Evolutionary conservation across 352 stramenopile genomes (phyloP), one percentile per base, ranked within the genome.

Genomic region (Pythium periplocum): DNA sequence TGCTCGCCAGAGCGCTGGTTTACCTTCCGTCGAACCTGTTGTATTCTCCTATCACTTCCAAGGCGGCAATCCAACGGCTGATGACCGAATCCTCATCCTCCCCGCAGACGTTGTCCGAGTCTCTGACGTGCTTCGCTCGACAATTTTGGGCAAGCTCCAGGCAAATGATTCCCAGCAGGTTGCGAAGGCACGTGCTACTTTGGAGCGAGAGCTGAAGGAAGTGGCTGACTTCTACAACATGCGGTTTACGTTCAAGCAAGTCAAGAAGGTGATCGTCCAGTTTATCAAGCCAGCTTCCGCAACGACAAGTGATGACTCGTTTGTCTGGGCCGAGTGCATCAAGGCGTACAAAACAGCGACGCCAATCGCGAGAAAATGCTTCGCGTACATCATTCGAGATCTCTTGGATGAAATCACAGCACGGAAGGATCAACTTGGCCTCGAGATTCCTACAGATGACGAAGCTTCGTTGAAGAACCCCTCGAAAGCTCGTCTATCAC

Each of bases 261-360:
- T 78, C 2, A 64, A 58, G 37, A 64, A 69, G 4, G 33, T 77
- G 4, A 12, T 71, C 2, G 12, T 17, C 2, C 63, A 61, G 1
- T 63, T 53, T 11, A 3, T 74, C 2, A 74, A 73, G 37, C 55
- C 57, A 12, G 52, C 57, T 3, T 49, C 56, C 3, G 69, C 57
- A 2, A 54, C 53, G 32, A 47, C 55, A 30, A 56, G 31, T 33
- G 62, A 75, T 17, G 41, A 53, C 2, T 57, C 66, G 3, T 78
- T 79, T 48, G 66, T 85, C 1, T 76, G 63, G 66, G 59, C 80
- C 2, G 74, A 85, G 39, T 80, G 66, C 48, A 61, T 78, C 51
- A 59, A 62, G 2, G 63, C 66, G 17, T 83, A 61, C 55, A 55
- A 59, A 0, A 64, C 45, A 0, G 66, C 69, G 4, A 48, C 74